phyloP scores from a whole-genome alignment of 257 asterid genomes.

The Solanum sitiens region DNA sequence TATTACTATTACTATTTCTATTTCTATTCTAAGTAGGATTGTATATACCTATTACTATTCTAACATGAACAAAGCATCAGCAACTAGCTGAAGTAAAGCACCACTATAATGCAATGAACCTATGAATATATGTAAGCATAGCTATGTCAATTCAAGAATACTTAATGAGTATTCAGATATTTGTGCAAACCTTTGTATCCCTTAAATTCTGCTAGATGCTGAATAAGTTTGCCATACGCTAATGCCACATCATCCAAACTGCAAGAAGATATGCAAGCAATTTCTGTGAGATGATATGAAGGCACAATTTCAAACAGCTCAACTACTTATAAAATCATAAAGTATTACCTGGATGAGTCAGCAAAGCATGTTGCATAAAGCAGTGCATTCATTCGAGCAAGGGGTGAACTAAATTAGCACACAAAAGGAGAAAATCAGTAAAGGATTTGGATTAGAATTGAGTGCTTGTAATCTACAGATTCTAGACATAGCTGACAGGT shows the following conservation, averaged over 20 bases:
- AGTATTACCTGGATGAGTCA: slow-evolving; percentile 72
- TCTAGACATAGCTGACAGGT: not conserved
- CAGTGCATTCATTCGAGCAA: slow-evolving; percentile 71
- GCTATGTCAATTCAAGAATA: not conserved
- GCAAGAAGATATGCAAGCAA: slow-evolving; percentile 9
- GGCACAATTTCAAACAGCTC: not conserved
- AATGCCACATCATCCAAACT: slow-evolving; percentile 74
- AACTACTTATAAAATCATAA: not conserved
- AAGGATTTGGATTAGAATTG: not conserved
- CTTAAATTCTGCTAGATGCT: slow-evolving; percentile 70
- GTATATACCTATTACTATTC: no score
- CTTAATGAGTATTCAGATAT: not conserved
- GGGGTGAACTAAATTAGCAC: slow-evolving; percentile 59
- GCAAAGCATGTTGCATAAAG: slow-evolving; percentile 76
- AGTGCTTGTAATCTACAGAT: not conserved
- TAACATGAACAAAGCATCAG: not conserved
- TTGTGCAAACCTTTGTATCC: slow-evolving; percentile 71
- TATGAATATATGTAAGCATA: not conserved
- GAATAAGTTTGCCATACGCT: slow-evolving; percentile 89
- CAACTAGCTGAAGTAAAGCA: not conserved
- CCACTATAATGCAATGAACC: not conserved
- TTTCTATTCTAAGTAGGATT: no score
- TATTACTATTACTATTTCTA: no score
- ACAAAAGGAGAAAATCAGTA: slow-evolving; percentile 10
- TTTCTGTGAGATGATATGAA: not conserved